Conservation (phyloP, 2,329 filamentous ascomycete species). For the Alternaria atra region DNA sequence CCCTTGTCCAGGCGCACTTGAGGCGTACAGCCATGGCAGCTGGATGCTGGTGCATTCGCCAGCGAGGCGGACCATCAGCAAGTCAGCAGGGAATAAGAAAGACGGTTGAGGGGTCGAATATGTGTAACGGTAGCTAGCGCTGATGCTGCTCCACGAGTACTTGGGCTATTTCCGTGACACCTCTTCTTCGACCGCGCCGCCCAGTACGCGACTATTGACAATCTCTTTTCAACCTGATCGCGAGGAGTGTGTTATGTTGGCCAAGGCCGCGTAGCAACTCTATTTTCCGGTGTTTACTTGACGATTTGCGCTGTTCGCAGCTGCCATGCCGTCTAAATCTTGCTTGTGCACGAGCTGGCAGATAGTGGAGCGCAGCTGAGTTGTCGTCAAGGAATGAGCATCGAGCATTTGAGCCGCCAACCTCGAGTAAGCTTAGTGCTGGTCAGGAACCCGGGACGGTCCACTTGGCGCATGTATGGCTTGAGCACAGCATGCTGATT, state of each 20-base stretch:
- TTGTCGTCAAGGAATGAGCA: conserved; percentile 15
- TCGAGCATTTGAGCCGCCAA: conserved; percentile 7
- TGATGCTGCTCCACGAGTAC: conserved; percentile 1
- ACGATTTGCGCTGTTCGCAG: background rate
- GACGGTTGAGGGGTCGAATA: conserved; percentile 2
- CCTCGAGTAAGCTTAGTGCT: conserved; percentile 5
- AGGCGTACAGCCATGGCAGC: conserved; percentile 10
- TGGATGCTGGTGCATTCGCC: conserved; percentile 1
- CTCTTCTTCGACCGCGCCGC: background rate
- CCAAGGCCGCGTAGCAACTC: background rate
- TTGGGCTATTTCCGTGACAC: conserved; percentile 6
- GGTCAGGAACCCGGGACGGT: background rate
- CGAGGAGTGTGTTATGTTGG: background rate
- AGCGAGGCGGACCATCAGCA: conserved; percentile 6
- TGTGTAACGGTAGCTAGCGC: conserved; percentile 1
- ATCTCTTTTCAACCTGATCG: background rate
- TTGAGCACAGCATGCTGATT: conserved; percentile 8
- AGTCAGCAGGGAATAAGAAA: conserved; percentile 8
- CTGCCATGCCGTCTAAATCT: conserved; percentile 4
- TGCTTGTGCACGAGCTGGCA: conserved; percentile 1
- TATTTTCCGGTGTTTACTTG: background rate
- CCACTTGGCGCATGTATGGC: conserved; percentile 11
- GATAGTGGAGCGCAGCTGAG: conserved; percentile 12
- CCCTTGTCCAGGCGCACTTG: conserved; percentile 7
- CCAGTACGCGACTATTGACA: background rate